Evolutionary conservation across 2,329 filamentous ascomycete species (phyloP).

Genomic region (Chaetomium strumarium): DNA sequence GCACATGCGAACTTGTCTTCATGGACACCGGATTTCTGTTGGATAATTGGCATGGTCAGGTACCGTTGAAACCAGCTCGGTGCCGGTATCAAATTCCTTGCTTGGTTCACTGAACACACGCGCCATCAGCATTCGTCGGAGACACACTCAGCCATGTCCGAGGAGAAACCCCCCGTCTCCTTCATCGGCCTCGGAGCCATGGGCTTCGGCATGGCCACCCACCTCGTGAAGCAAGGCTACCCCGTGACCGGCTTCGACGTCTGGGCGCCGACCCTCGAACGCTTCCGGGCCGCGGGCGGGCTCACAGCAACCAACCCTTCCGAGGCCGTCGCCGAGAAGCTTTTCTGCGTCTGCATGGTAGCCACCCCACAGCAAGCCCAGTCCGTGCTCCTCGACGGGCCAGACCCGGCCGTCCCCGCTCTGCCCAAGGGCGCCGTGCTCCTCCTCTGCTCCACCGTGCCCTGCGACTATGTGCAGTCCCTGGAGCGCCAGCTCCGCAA

Average conservation of each 20-base stretch:
- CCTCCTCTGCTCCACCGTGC: conserved; percentile 65
- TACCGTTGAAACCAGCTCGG: neutral
- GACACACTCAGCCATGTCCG: conserved; percentile 23
- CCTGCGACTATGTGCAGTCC: conserved; percentile 57
- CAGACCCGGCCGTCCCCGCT: conserved; percentile 41
- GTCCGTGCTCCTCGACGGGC: conserved; percentile 55
- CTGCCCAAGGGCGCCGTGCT: conserved; percentile 55
- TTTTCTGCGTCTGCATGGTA: conserved; percentile 68
- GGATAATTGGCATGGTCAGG: neutral
- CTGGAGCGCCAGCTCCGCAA: conserved; percentile 52
- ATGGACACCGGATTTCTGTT: neutral
- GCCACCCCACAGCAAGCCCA: conserved; percentile 66
- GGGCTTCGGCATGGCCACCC: conserved; percentile 76
- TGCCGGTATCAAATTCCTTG: neutral
- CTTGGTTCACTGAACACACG: neutral
- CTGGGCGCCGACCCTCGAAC: conserved; percentile 59
- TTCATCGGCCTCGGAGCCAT: conserved; percentile 76
- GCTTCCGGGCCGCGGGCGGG: conserved; percentile 59
- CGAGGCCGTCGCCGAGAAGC: conserved; percentile 53
- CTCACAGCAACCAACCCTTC: conserved; percentile 52
- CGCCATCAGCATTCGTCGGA: neutral
- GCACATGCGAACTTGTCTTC: neutral
- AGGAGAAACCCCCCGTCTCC: conserved; percentile 41
- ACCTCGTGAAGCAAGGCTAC: conserved; percentile 63
- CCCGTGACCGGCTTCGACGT: conserved; percentile 66